Evolutionary conservation across 148 eudicot genomes (phyloP).

Genomic region (Arbutus unedo): DNA sequence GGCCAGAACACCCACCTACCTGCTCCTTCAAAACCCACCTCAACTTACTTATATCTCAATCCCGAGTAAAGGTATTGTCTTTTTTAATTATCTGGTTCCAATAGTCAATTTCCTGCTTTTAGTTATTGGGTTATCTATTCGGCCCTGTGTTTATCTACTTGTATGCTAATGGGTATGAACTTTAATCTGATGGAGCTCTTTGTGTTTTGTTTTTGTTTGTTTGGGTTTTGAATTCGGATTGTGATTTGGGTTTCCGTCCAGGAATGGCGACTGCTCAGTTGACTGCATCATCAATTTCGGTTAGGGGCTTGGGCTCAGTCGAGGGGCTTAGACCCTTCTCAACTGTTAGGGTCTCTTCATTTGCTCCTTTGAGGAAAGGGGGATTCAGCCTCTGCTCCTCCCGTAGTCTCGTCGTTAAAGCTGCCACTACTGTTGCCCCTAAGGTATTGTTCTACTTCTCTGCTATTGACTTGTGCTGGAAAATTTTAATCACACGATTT

Average conservation of each 20-base stretch:
- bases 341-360: slow-evolving; percentile 28
- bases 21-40: not conserved
- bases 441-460: slow-evolving; percentile 38
- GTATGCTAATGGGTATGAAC: not conserved
- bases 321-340: slow-evolving; percentile 52
- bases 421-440: slow-evolving; percentile 84
- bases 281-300: slow-evolving; percentile 54
- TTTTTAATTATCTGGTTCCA: not conserved
- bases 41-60: not conserved
- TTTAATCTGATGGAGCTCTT: not conserved
- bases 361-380: slow-evolving; percentile 40
- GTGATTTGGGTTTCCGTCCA: too few relatives aligned
- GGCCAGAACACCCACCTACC: not conserved
- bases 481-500: not conserved
- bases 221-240: not conserved
- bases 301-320: slow-evolving; percentile 47
- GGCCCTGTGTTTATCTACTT: not conserved
- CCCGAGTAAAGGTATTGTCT: not conserved
- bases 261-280: slow-evolving; percentile 76
- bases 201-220: not conserved
- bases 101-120: not conserved
- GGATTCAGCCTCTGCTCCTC: slow-evolving; percentile 49
- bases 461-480: not conserved
- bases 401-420: slow-evolving; percentile 69
- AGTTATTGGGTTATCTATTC: not conserved